Conservation (phyloP, 106 monocot genomes). For the Gastrodia elata region DNA sequence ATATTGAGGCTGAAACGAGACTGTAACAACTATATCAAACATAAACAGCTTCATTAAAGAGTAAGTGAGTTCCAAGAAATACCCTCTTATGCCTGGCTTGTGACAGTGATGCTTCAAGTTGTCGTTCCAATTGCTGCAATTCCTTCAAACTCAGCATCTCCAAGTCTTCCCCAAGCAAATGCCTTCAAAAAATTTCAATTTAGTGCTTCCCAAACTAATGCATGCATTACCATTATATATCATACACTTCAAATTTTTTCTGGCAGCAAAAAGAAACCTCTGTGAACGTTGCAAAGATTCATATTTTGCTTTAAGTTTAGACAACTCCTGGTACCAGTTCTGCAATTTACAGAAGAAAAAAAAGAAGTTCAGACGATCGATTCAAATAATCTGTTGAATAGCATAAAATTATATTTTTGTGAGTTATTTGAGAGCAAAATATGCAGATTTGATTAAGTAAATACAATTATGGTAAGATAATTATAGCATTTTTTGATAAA, state of each 20-base stretch:
- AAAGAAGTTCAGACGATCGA: background rate
- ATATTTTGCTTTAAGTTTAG: constrained; percentile 47
- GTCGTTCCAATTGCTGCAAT: constrained; percentile 48
- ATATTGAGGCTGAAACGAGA: too few relatives aligned
- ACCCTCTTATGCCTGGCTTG: constrained; percentile 53
- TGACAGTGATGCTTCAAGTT: constrained; percentile 47
- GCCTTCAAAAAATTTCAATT: constrained; percentile 14
- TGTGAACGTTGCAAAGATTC: constrained; percentile 44
- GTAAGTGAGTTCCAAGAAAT: background rate
- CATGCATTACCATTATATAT: background rate
- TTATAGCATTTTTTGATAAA: too few relatives aligned
- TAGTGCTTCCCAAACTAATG: background rate
- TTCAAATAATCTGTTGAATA: too few relatives aligned
- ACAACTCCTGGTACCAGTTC: constrained; percentile 50
- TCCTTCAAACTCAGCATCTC: constrained; percentile 45
- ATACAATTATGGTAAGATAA: too few relatives aligned
- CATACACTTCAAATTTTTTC: background rate
- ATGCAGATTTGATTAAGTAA: too few relatives aligned
- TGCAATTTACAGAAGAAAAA: constrained; percentile 4
- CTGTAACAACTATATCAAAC: background rate
- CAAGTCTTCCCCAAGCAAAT: constrained; percentile 64
- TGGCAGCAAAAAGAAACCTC: constrained; percentile 20
- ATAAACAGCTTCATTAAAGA: background rate
- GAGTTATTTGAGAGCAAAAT: too few relatives aligned
- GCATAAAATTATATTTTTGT: too few relatives aligned